Evolutionary conservation across 2,329 filamentous ascomycete species (phyloP), one percentile per base, ranked within the genome.

Genomic region (Ceratocystis variospora): DNA sequence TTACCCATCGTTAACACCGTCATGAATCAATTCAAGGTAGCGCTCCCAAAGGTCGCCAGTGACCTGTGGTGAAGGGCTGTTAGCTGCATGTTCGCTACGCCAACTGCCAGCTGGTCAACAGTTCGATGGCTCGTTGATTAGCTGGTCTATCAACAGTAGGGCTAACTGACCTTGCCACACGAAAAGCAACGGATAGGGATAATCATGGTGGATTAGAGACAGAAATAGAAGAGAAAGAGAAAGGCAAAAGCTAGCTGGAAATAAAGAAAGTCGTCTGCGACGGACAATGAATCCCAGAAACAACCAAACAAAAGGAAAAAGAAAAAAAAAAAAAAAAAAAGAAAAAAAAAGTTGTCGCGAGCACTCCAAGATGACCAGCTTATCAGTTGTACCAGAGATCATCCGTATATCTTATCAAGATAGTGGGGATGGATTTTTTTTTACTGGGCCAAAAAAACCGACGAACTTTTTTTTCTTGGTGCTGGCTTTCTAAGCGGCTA

Each of bases 141-240:
- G 19, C 12, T 25, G 5, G 19, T 25, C 8, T 25, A 53, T 8
- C 48, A 25, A 25, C 8, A 45, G 48, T 65, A 48, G 22, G 22
- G 25, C 46, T 8, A 57, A 71, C 77, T 68, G 78, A 96, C 94
- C 89, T 99, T 99, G 77, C 94, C 94, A 77, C 94, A 99, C 67
- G 94, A 97, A 79, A 99, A 99, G 80, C 94, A 99, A 71, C 94
- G 90, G 71, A 99, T 90, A 2, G 94, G 94, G 71, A 99, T 97
- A 78, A 99, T 99, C 94, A 99, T 99, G 67, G 78, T 88, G 79
- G 71, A 69, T 62, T 37, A 4, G 44, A 31, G 41, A 53, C 5
- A 64, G 61, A 66, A 53, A 22, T 41, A 22, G 19, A 46, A 28
- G n/a, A 4, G 15, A 25, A 50, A 41, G 22, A 15, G 19, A 44